Conservation (phyloP, 257 asterid species). For the Solanum gandarillasii region DNA sequence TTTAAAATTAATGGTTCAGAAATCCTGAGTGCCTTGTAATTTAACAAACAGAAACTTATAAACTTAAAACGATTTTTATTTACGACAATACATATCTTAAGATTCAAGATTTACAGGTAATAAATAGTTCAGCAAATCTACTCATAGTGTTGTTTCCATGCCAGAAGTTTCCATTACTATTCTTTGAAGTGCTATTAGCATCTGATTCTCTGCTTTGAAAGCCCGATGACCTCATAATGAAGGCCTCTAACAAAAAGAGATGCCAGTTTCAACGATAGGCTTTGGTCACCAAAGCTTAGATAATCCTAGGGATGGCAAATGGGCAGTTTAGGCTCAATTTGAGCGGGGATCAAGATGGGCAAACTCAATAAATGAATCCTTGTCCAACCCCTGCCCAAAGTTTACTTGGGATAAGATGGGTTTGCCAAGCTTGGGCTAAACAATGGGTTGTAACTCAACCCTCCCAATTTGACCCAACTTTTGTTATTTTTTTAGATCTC, state of each 20-base stretch:
- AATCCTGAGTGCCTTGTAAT: background rate
- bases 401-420: background rate
- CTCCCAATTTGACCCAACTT: background rate
- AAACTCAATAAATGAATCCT: background rate
- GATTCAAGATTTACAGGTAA: background rate
- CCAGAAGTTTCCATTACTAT: background rate
- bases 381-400: background rate
- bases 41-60: background rate
- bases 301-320: background rate
- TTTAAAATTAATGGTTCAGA: background rate
- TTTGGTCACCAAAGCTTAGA: background rate
- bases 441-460: background rate
- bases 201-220: background rate
- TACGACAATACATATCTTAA: background rate
- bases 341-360: fast-evolving
- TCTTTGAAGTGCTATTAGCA: background rate
- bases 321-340: background rate
- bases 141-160: background rate
- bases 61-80: background rate
- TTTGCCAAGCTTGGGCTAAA: background rate
- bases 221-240: background rate
- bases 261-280: background rate
- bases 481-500: background rate
- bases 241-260: background rate
- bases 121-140: background rate